Base-by-base conservation (phyloP, 2,329 filamentous ascomycete species). In the Fusarium sp. region DNA sequence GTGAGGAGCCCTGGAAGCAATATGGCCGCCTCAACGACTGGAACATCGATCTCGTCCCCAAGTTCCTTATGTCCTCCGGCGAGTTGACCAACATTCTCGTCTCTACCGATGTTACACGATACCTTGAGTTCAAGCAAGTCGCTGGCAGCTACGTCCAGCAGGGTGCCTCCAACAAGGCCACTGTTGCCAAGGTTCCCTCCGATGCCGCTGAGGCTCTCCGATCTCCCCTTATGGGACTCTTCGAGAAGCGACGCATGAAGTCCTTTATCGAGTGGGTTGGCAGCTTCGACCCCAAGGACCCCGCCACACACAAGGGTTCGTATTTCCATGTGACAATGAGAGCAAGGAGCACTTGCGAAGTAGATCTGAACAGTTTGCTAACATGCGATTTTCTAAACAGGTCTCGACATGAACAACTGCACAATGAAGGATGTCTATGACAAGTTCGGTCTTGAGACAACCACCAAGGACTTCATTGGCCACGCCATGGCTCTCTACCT, bases 371-470 rank as follows among this genome's bases (percentile, higher is more conserved):
- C 24, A 18, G 7, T 30, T 37, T 34, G 42, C 71, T 77, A 49
- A 77, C 65, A 53, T 2, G 47, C 29, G 13, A n/a, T 12, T 32
- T 22, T 25, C 24, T 44, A 9, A 29, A 11, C 71, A 94, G 95
- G 94, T 65, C 87, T 98, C 72, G 90, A 96, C 81, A 85, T 99
- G 70, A 86, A 86, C 77, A 87, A 83, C 65, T 91, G 88, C 84
- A 95, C 93, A 64, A 97, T 98, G 94, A 97, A 94, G 87, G 95
- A 98, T n/a, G 92, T 99, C 40, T 99, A 97, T 79, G 94, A 98
- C 84, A 98, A 98, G 82, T 99, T 97, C 76, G 92, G 94, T 62
- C 91, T 99, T 67, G 96, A 99, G 84, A 79, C 91, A 24, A 87
- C 89, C 63, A 99, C 96, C 74, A 91, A 93, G 76, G 96, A 99